Evolutionary conservation across 140 eudicot genomes (phyloP).

Genomic region (Erigeron philadelphicus): DNA sequence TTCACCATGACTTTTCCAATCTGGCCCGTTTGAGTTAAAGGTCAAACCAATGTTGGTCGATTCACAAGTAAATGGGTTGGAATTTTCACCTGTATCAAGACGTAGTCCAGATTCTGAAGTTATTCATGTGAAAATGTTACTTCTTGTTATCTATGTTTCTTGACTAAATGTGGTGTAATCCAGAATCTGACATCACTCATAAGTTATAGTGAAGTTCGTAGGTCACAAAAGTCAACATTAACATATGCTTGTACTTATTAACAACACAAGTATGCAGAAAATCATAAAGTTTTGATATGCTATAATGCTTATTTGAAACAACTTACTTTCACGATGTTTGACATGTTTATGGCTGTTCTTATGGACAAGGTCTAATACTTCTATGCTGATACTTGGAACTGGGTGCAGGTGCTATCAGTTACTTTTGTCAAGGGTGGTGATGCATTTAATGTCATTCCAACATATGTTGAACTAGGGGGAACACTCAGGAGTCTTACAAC

Average conservation of each 20-base stretch:
- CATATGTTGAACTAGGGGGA: slow-evolving; percentile 69
- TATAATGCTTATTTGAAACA: not conserved
- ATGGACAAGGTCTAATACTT: not conserved
- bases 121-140: not conserved
- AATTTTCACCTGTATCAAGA: not conserved
- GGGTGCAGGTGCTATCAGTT: slow-evolving; percentile 66
- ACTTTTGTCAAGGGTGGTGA: slow-evolving; percentile 66
- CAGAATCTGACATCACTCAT: not conserved
- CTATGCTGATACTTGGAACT: slow-evolving; percentile 21
- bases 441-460: slow-evolving; percentile 53
- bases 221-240: not conserved
- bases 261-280: not conserved
- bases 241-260: not conserved
- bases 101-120: not conserved
- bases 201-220: not conserved
- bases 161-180: not conserved
- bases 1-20: not conserved
- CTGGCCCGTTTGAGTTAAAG: not conserved
- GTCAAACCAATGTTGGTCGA: not conserved
- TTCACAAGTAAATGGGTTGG: not conserved
- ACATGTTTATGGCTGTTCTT: not conserved
- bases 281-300: not conserved
- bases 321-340: not conserved
- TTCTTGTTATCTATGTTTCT: not conserved
- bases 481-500: slow-evolving; percentile 80